Base-by-base conservation (phyloP, 192 early-diverging fungal species). In the Gryganskiella cystojenkinii region DNA sequence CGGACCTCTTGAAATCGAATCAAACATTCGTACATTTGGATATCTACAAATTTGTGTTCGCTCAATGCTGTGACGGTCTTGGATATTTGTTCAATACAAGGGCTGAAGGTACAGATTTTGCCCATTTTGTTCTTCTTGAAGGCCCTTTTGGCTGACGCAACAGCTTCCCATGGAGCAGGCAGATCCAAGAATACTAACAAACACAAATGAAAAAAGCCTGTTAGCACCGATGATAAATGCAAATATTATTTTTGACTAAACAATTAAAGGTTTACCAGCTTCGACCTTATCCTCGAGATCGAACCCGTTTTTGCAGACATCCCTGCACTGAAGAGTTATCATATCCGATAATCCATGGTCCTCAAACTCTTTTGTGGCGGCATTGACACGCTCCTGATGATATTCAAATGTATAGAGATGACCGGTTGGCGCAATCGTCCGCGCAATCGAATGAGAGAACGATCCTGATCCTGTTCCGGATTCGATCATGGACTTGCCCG, bases 161-260 rank as follows among this genome's bases (percentile, higher is more conserved):
- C 85, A 0, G 95, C 96, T 15, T 96, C 95, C 96, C 96, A 98
- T 31, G 96, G 96, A n/a, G 95, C 89, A 19, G 96, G 96, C 53
- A 98, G 80, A 84, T 98, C 96, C 55, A 98, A 81, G 69, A 98
- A 98, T n/a, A 96, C 96, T 71, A 72, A 60, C 54, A 25, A 25
- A 66, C 13, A 13, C 24, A 17, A 31, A 34, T 0, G 25, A 3
- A 22, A 27, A 28, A 25, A 27, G 34, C n/a, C n/a, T 0, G 24
- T 35, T 13, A 11, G 27, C 34, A 6, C 37, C 37, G 37, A 40
- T 9, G 7, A 40, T 40, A 13, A 40, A 40, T 40, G 13, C 5
- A 40, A 40, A 40, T 64, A n/a, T n/a, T n/a, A n/a, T n/a, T n/a
- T n/a, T n/a, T n/a, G n/a, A n/a, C n/a, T 53, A 30, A 13, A 70